These are phyloP conservation scores for Vinca major DNA, from an alignment of 305 asterid species.

Conservation along the genomic window DNA sequence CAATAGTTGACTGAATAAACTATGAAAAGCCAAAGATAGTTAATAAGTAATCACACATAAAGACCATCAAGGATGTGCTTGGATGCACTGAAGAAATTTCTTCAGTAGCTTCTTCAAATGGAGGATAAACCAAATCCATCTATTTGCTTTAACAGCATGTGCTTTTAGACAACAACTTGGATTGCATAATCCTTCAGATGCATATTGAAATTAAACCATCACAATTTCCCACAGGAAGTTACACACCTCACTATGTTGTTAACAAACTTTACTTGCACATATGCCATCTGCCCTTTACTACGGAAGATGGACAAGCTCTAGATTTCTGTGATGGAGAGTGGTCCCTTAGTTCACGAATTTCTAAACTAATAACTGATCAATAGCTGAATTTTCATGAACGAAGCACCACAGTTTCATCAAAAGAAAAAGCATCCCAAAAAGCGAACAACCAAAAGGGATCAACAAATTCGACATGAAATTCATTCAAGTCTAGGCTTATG, in stretches of 20 bases:
- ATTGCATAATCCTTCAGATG: not conserved
- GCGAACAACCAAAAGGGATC: not conserved
- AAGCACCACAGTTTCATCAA: not conserved
- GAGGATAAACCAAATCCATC: constrained; percentile 2
- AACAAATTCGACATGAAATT: not conserved
- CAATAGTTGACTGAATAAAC: not conserved
- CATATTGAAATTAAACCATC: not conserved
- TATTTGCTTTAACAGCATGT: not conserved
- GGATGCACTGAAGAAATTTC: not conserved
- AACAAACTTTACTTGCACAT: not conserved
- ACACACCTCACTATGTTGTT: not conserved
- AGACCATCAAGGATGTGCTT: not conserved
- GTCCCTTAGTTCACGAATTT: not conserved
- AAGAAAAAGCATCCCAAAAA: not conserved
- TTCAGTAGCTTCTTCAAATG: not conserved
- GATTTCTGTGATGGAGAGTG: not conserved
- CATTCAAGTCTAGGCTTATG: not conserved
- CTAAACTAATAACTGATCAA: not conserved
- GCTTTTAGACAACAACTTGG: not conserved
- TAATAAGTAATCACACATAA: not conserved
- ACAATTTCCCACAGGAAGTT: not conserved
- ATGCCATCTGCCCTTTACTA: not conserved
- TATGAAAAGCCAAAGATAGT: not conserved
- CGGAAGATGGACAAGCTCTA: not conserved
- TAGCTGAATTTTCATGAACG: not conserved